Evolutionary conservation across 495 filamentous ascomycete genomes (phyloP).

Genomic region (Penicillium coprophilum): DNA sequence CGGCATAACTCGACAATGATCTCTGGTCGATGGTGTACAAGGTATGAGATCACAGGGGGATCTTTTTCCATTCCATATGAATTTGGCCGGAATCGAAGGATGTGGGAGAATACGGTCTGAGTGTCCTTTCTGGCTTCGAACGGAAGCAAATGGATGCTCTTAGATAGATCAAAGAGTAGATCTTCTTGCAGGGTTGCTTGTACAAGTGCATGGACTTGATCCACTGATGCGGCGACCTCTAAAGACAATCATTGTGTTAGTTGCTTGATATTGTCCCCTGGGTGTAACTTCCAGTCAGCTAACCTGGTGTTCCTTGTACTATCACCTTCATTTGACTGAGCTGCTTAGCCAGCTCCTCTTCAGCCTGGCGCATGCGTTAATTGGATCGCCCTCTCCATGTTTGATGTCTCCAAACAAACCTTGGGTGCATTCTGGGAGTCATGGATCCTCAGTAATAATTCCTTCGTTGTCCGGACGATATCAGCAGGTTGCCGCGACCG

Average conservation of each 20-base stretch:
- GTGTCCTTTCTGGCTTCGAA: constrained; percentile 94
- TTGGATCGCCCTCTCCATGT: background rate
- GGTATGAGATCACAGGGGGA: constrained; percentile 79
- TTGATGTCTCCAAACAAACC: constrained; percentile 48
- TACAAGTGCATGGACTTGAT: constrained; percentile 79
- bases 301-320: constrained; percentile 80
- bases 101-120: constrained; percentile 85
- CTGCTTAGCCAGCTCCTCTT: constrained; percentile 74
- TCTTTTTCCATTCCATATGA: constrained; percentile 53
- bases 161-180: constrained; percentile 77
- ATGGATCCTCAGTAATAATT: constrained; percentile 51
- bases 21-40: constrained; percentile 80
- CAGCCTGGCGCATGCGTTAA: constrained; percentile 48
- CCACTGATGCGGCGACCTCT: constrained; percentile 85
- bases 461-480: constrained; percentile 57
- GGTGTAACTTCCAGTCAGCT: constrained; percentile 16
- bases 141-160: constrained; percentile 74
- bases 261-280: background rate
- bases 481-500: constrained; percentile 55
- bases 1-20: constrained; percentile 84
- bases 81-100: constrained; percentile 74
- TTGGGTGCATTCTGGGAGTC: constrained; percentile 44
- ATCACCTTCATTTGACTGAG: constrained; percentile 80
- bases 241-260: background rate
- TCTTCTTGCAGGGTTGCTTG: constrained; percentile 82